These are phyloP conservation scores for Cokeromyces recurvatus DNA, from an alignment of 371 early-diverging fungal genomes.

Conservation along the genomic window DNA sequence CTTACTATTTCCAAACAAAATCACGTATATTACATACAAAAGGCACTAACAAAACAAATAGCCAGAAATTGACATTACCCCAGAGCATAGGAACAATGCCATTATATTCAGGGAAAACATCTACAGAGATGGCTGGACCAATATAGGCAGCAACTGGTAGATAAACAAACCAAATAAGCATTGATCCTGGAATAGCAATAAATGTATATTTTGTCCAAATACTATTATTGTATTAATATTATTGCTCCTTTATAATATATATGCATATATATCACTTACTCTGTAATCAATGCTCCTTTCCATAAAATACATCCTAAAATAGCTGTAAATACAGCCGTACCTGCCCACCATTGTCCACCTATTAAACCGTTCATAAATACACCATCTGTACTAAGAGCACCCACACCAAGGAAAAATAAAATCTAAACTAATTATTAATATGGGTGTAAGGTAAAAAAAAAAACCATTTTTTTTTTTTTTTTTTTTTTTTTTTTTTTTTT, in stretches of 20 bases:
- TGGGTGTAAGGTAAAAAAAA: background rate
- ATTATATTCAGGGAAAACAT: conserved; percentile 66
- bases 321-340: conserved; percentile 73
- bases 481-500: background rate
- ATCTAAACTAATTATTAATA: conserved; percentile 26
- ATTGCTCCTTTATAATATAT: background rate
- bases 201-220: conserved; percentile 86
- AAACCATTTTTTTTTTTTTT: background rate
- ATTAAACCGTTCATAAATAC: conserved; percentile 59
- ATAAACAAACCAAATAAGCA: conserved; percentile 82
- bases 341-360: conserved; percentile 79
- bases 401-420: conserved; percentile 59
- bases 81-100: conserved; percentile 78
- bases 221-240: too few species aligned
- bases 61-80: conserved; percentile 82
- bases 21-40: conserved; percentile 81
- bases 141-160: conserved; percentile 82
- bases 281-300: conserved; percentile 82
- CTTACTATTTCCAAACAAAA: conserved; percentile 90
- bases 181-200: conserved; percentile 80
- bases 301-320: conserved; percentile 76
- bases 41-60: conserved; percentile 78
- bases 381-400: conserved; percentile 57
- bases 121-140: conserved; percentile 73
- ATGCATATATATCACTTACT: conserved; percentile 39